phyloP scores from a whole-genome alignment of 305 asterid genomes.

The Ilex paraguariensis region DNA sequence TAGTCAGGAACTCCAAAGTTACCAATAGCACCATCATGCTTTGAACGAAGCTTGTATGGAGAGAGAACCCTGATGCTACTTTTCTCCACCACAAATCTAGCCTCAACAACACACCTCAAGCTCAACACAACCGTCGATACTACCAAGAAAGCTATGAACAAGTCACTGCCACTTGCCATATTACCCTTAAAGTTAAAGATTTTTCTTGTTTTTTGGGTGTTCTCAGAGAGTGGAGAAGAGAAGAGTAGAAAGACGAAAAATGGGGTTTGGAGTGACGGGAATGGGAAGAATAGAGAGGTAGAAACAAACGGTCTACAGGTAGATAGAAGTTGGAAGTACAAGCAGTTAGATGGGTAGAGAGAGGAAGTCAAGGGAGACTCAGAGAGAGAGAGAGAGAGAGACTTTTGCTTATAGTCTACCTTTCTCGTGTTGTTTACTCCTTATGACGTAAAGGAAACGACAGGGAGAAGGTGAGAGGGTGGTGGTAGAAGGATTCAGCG shows the following conservation, averaged over 20 bases:
- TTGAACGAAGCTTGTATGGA: slow-evolving; percentile 49
- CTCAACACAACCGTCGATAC: slow-evolving; percentile 8
- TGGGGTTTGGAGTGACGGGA: neutral
- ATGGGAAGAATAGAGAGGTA: neutral
- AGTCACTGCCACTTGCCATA: neutral
- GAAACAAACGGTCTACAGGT: slow-evolving; percentile 12
- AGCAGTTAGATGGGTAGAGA: slow-evolving; percentile 5
- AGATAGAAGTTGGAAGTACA: slow-evolving; percentile 12
- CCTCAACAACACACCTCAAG: slow-evolving; percentile 6
- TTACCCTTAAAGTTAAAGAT: neutral
- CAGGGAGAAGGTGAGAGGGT: slow-evolving; percentile 1
- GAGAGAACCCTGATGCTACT: slow-evolving; percentile 67
- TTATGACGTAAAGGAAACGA: slow-evolving; percentile 39
- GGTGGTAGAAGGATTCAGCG: slow-evolving; percentile 10
- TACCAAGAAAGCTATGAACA: slow-evolving; percentile 11
- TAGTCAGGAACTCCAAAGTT: slow-evolving; percentile 95
- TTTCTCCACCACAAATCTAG: slow-evolving; percentile 67
- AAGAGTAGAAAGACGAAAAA: neutral
- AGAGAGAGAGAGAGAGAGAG: slow-evolving; percentile 17
- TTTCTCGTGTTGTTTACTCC: neutral
- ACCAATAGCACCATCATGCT: slow-evolving; percentile 85
- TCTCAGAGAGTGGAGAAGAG: neutral
- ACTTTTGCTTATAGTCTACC: slow-evolving; percentile 4
- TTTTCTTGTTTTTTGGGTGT: neutral
- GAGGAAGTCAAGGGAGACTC: slow-evolving; percentile 4